Base-by-base conservation (phyloP, 75 land plant species). In the Chamaecyparis obtusa region DNA sequence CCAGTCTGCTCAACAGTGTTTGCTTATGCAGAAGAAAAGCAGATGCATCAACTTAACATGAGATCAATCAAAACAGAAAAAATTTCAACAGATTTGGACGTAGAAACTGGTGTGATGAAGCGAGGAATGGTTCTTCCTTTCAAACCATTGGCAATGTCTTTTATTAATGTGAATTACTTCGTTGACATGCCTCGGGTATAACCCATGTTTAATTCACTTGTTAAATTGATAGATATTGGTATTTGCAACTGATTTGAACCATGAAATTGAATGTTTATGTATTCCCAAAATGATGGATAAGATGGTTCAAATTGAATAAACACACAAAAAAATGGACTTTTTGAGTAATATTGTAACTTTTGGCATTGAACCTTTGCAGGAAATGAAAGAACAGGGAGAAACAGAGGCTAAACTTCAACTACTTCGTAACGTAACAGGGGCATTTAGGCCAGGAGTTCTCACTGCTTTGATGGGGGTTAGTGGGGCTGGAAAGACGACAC, bases 401-500 rank as follows among this genome's bases (percentile, higher is more conserved):
- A 78, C 91, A 64, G 97, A 94, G 60, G 86, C 54, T 33, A 94
- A 78, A 75, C 79, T 97, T 72, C 94, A 96, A 67, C 91, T 97
- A 2, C 89, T 97, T 24, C 77, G 85, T 16, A 83, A 87, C 77
- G 93, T 95, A 5, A 97, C 94, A 39, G 97, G 99, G 2, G 92
- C 89, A 7, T 96, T 97, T 77, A 91, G 93, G 37, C 97, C 97
- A 15, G 97, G 97, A 43, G 94, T 96, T 83, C 93, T 97, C 39
- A 95, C 99, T 3, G 99, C 99, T 21, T 92, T 97, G 88, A 92
- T 97, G 32, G 99, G 99, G 0, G 79, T 92, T 82, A 95, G 97
- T 93, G 99, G 99, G 67, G 99, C 99, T 27, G 99, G 99, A 43
- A 97, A 97, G 87, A 94, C 99, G 27, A 97, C 99, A 44, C 86